Evolutionary conservation across 441 rosid species (phyloP), one percentile per base, ranked within the genome.

Genomic region (Viola pubescens): DNA sequence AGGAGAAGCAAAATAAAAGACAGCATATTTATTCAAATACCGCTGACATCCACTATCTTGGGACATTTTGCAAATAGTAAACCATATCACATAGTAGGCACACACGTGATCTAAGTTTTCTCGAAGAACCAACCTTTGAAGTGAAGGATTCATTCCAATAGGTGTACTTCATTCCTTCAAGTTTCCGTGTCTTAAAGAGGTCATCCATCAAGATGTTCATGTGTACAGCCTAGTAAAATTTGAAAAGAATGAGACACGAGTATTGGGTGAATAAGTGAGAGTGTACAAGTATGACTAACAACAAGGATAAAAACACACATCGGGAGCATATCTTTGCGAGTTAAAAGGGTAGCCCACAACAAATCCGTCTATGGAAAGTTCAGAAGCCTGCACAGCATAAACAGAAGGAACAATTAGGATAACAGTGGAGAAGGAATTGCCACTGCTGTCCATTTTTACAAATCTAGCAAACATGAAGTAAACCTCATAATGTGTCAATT

Each of bases 71-170:
- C 26, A 19, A 19, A 19, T 1, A 19, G 26, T 19, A 19, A 19
- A 19, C 26, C 26, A 19, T 26, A 26, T 26, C 34, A 26, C 3
- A 26, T 1, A 1, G 34, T 26, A 26, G 34, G 34, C 34, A 26
- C 34, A 26, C 34, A 26, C 34, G 1, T 16, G 19, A 26, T 26
- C 34, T 26, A 26, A 26, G 34, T 26, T 26, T 26, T 26, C 34
- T 26, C 34, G 34, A 46, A 64, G 64, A 51, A 51, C 65, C 13
- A 63, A 89, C 98, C 96, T 84, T 84, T 54, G 98, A 79, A 53
- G 97, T 82, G 72, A 78, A 82, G 16, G 74, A 54, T 66, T 92
- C 98, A 26, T 89, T 78, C 96, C 96, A 92, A 73, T 74, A 89
- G 1, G 97, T 79, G 66, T 84, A 92, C 54, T 79, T 74, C 11